Percentiles rank a stretch among this genome's conserved stretches.
Evolutionary conservation across 2,329 filamentous ascomycete genomes (phyloP).

Genomic region (Emergomyces pasteurianus): DNA sequence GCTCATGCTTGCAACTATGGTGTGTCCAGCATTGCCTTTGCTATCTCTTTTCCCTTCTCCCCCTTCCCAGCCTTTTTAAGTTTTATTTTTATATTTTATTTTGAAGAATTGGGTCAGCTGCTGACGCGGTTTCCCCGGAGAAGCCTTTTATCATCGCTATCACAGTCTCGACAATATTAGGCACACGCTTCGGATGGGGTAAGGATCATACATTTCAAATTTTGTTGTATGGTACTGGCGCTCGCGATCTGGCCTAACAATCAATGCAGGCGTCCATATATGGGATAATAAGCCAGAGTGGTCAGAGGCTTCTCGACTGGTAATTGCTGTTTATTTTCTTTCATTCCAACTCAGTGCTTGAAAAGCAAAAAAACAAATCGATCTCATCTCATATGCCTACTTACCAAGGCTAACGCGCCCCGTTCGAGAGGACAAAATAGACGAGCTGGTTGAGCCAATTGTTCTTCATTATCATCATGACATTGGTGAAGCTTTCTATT

Average conservation of each 20-base stretch:
- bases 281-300: slow-evolving; percentile 11
- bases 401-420: neutral
- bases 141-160: slow-evolving; percentile 8
- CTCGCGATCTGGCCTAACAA: neutral
- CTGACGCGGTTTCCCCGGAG: neutral
- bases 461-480: slow-evolving; percentile 9
- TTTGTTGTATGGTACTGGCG: neutral
- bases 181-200: slow-evolving; percentile 13
- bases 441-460: slow-evolving; percentile 10
- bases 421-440: slow-evolving; percentile 5
- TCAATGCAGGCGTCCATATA: slow-evolving; percentile 8
- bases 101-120: neutral
- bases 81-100: neutral
- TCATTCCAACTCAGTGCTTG: neutral
- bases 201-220: neutral
- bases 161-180: slow-evolving; percentile 9
- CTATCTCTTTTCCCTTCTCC: neutral
- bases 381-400: neutral
- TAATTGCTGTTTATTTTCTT: neutral
- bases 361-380: neutral
- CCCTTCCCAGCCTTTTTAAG: neutral
- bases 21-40: neutral
- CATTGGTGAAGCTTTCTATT: slow-evolving; percentile 11
- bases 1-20: slow-evolving; percentile 12
- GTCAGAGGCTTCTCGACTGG: slow-evolving; percentile 5